Base-by-base conservation (phyloP, 106 monocot genomes). In the Phalaenopsis equestris region DNA sequence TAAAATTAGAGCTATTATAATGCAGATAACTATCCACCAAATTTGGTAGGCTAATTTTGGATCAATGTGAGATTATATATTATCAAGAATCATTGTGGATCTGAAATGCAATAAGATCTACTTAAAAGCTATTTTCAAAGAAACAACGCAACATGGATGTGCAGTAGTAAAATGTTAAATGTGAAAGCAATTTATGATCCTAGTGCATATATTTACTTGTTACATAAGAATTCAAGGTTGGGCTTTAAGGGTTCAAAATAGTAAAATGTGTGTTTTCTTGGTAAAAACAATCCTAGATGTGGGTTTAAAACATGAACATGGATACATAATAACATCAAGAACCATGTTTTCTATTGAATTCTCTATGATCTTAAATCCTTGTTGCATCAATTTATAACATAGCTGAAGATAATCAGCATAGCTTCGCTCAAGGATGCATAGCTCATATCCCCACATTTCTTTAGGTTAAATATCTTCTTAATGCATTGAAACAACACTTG, bases 401-500 rank as follows among this genome's bases (percentile, higher is more conserved):
- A 15, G 21, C 10, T 3, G 4, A 39, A 70, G n/a, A 39, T 14
- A 70, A 3, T 38, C 39, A 39, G 9, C 38, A 39, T 39, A 70
- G 39, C 39, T 39, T 70, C 9, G 12, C 68, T 38, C 36, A 70
- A 39, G 3, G 39, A 38, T 70, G 1, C 5, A 21, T 8, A 61
- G 8, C 21, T n/a, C 3, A 61, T 61, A n/a, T 61, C 18, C n/a
- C 21, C 21, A 21, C 18, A 61, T 61, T 19, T 23, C 5, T 6
- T 21, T 4, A n/a, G 19, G 61, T 19, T 61, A n/a, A 61, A 61
- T n/a, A 61, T n/a, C 21, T 61, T n/a, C 21, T 61, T 61, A 61
- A 61, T 61, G 21, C 61, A 61, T 61, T 61, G 61, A 61, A 61
- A 61, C 61, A 61, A 61, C 6, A 61, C 61, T 61, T 61, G n/a